Evolutionary conservation across 306 rosid genomes (phyloP).

Genomic region (Benincasa hispida): DNA sequence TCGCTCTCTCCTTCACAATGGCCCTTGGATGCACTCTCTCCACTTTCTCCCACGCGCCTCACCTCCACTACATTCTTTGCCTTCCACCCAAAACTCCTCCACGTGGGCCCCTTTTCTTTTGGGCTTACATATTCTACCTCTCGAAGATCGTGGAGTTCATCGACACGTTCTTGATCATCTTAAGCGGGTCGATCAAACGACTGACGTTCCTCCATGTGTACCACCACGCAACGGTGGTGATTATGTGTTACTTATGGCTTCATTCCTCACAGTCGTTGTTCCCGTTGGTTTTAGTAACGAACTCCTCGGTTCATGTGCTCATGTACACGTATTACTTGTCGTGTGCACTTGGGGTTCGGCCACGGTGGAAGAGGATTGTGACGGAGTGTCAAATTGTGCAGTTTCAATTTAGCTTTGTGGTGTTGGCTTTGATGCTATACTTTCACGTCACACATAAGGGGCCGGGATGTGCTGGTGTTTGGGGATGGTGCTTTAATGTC

Average conservation of each 20-base stretch:
- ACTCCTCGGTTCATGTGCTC: constrained; percentile 61
- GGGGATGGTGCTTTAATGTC: constrained; percentile 72
- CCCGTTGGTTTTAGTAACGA: constrained; percentile 61
- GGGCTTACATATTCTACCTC: constrained; percentile 91
- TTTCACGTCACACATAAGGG: constrained; percentile 30
- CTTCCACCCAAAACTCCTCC: constrained; percentile 40
- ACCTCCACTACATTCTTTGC: constrained; percentile 36
- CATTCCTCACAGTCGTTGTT: constrained; percentile 57
- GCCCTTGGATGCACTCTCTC: constrained; percentile 39
- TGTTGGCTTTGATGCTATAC: constrained; percentile 45
- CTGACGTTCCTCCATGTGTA: constrained; percentile 84
- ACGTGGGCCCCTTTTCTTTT: constrained; percentile 72
- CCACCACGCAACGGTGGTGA: constrained; percentile 70
- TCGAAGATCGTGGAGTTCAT: constrained; percentile 64
- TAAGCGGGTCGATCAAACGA: constrained; percentile 37
- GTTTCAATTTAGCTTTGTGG: constrained; percentile 58
- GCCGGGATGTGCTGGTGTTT: constrained; percentile 51
- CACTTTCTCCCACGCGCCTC: constrained; percentile 25
- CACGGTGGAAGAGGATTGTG: constrained; percentile 65
- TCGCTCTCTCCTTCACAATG: constrained; percentile 52
- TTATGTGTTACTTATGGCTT: constrained; percentile 78
- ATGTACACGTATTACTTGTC: constrained; percentile 74
- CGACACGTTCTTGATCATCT: constrained; percentile 63
- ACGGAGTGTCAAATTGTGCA: constrained; percentile 73
- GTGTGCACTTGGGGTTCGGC: constrained; percentile 37